A percentile compares a stretch with the other conserved stretches of the same genome.
phyloP scores from a whole-genome alignment of 768 basidiomycete genomes.

The Russula abietina region DNA sequence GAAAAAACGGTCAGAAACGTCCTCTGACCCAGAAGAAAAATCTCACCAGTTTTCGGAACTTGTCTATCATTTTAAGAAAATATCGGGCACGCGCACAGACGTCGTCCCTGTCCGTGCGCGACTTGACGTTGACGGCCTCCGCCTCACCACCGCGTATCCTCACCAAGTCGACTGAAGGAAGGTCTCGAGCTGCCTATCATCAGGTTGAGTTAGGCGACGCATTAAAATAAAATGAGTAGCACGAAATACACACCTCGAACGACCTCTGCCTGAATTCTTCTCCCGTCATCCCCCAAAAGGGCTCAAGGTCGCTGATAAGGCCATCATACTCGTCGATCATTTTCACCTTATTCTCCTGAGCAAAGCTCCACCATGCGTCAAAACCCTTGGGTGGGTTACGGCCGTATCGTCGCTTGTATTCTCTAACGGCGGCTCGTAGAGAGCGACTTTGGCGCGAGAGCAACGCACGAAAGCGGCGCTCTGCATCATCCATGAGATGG shows the following conservation, averaged over 20 bases:
- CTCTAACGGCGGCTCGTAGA: slow-evolving; percentile 66
- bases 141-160: slow-evolving; percentile 62
- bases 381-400: slow-evolving; percentile 86
- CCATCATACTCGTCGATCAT: slow-evolving; percentile 89
- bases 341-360: slow-evolving; percentile 59
- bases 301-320: slow-evolving; percentile 70
- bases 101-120: slow-evolving; percentile 56
- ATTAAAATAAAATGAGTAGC: slow-evolving; percentile 2
- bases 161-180: slow-evolving; percentile 86
- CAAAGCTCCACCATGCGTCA: slow-evolving; percentile 85
- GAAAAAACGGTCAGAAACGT: slow-evolving; percentile 6
- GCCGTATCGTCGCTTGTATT: slow-evolving; percentile 74
- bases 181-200: slow-evolving; percentile 50
- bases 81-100: slow-evolving; percentile 73
- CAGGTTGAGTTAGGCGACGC: background rate
- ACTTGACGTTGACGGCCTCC: slow-evolving; percentile 50
- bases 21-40: slow-evolving; percentile 6
- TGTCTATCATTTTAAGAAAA: slow-evolving; percentile 67
- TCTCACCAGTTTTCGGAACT: slow-evolving; percentile 57
- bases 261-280: slow-evolving; percentile 65
- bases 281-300: slow-evolving; percentile 74
- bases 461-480: slow-evolving; percentile 58
- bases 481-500: slow-evolving; percentile 76
- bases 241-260: slow-evolving; percentile 41
- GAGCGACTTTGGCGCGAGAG: slow-evolving; percentile 75